Base-by-base conservation (phyloP, 768 basidiomycete genomes). In the Pholiota conissans region DNA sequence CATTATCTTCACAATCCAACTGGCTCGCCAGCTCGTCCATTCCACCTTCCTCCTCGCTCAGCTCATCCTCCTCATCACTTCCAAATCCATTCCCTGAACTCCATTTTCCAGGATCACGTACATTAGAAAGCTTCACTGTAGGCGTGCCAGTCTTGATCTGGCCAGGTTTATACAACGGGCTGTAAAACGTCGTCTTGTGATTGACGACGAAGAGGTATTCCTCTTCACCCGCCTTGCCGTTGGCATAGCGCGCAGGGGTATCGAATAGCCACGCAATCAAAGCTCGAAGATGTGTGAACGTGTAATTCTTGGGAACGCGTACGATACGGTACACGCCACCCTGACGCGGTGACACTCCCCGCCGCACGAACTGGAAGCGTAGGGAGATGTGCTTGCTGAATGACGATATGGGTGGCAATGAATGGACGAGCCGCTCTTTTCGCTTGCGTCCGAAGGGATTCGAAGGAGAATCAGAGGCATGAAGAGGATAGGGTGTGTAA, bases 281-380 rank as follows among this genome's bases (percentile, higher is more conserved):
- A 46, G 77, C 79, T 37, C 82, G 81, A 4, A 91, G 73, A 63
- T 87, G 87, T 0, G 79, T 74, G 61, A 91, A 85, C 0, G 85
- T 87, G 66, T 89, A 90, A 65, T 79, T 87, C 26, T 84, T 73
- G 0, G 89, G 89, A 7, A 89, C 86, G 61, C 89, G 88, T 4
- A 84, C 83, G 52, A 90, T 72, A 52, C 89, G 81, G 64, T 84
- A 82, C 3, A 86, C 77, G 5, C 84, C 83, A 4, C 85, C 82
- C 53, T 73, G 69, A 9, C 67, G 66, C 1, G 71, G 68, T 9
- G 63, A 63, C 2, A 68, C 30, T 45, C 55, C 51, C 34, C 57
- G 46, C 42, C 78, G 75, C 45, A 84, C 68, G 49, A 87, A 72
- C 69, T 88, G 87, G 65, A 88, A 82, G 18, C 86, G 82, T 14